These are phyloP conservation scores for Leccinum cinnamomeum DNA, from an alignment of 1,284 basidiomycete species.

Conservation along the genomic window DNA sequence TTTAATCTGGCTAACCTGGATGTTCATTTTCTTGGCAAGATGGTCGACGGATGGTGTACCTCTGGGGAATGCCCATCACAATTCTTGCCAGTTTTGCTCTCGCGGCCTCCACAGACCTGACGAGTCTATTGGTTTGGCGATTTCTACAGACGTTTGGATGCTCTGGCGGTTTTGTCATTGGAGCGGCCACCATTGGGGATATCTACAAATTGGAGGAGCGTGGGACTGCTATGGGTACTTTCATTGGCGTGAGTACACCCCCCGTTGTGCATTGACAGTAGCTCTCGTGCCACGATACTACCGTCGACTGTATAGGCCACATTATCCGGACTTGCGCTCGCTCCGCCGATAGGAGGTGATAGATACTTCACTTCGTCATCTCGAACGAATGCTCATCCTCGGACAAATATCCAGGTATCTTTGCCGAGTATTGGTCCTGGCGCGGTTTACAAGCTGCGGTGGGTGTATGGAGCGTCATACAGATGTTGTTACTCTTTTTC, in stretches of 20 bases:
- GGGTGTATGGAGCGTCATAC: slow-evolving; percentile 44
- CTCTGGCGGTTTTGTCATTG: slow-evolving; percentile 42
- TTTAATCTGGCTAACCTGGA: slow-evolving; percentile 40
- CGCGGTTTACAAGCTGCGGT: slow-evolving; percentile 60
- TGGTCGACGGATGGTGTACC: slow-evolving; percentile 44
- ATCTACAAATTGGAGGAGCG: slow-evolving; percentile 47
- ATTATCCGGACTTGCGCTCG: slow-evolving; percentile 47
- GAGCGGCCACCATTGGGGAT: slow-evolving; percentile 51
- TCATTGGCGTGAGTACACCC: slow-evolving; percentile 38
- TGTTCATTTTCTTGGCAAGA: slow-evolving; percentile 56
- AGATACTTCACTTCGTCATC: not conserved
- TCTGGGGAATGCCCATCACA: slow-evolving; percentile 47
- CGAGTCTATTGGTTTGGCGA: slow-evolving; percentile 44
- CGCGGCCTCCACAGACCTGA: slow-evolving; percentile 36
- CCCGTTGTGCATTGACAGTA: slow-evolving; percentile 2
- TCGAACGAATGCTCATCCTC: slow-evolving; percentile 5
- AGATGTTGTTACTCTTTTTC: slow-evolving; percentile 46
- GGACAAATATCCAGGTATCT: slow-evolving; percentile 34
- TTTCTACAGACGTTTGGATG: slow-evolving; percentile 49
- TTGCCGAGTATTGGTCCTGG: slow-evolving; percentile 66
- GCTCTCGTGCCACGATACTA: slow-evolving; percentile 27
- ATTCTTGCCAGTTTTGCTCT: slow-evolving; percentile 45
- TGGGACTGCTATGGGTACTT: slow-evolving; percentile 49
- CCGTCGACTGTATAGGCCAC: slow-evolving; percentile 34
- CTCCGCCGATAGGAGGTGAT: slow-evolving; percentile 45